These are phyloP conservation scores for maize (Zea mays) DNA, from an alignment of 176 grass and related monocot species.

Conservation along the genomic window DNA sequence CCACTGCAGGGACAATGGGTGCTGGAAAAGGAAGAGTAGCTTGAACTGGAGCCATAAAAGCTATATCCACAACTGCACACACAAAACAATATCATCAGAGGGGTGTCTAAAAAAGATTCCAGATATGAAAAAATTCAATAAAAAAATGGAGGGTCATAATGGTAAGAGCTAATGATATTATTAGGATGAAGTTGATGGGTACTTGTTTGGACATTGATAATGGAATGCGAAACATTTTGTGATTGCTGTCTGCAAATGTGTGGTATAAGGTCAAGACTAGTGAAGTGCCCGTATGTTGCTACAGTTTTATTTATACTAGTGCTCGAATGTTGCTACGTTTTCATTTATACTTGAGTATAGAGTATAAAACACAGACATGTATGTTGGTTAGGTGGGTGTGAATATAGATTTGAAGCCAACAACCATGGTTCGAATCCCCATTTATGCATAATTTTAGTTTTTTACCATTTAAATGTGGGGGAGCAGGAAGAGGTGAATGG, in stretches of 20 bases:
- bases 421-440: too few species aligned
- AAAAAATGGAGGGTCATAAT: constrained; percentile 3
- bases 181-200: constrained; percentile 13
- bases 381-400: too few species aligned
- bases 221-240: constrained; percentile 20
- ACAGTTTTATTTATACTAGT: too few species aligned
- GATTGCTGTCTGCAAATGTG: constrained; percentile 1
- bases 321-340: too few species aligned
- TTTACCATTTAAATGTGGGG: too few species aligned
- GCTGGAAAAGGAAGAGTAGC: constrained; percentile 45
- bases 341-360: too few species aligned
- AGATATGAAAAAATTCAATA: not conserved
- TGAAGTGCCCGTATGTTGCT: too few species aligned
- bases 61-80: constrained; percentile 58
- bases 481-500: too few species aligned
- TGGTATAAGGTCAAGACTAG: not conserved
- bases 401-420: too few species aligned
- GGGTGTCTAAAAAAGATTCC: not conserved
- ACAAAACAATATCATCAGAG: constrained; percentile 16
- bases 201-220: constrained; percentile 3
- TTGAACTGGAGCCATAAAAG: constrained; percentile 42
- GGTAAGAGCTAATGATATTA: not conserved
- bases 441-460: too few species aligned
- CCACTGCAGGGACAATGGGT: constrained; percentile 30
- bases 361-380: too few species aligned